Conservation (phyloP, 441 rosid genomes). For the Populus hybrid region DNA sequence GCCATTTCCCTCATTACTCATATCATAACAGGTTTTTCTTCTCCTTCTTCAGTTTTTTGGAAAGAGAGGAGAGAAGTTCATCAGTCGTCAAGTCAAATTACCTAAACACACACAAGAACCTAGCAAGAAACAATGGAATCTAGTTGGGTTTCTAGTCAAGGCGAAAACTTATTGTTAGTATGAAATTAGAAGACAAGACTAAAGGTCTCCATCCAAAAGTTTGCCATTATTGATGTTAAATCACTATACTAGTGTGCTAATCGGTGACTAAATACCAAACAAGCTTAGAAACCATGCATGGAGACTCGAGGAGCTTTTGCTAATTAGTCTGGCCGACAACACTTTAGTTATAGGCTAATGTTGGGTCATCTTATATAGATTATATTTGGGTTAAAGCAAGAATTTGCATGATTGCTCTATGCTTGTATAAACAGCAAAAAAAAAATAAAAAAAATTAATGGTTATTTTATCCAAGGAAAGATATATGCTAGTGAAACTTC, state of each 20-base stretch:
- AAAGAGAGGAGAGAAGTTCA: not conserved
- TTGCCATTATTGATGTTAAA: conserved; percentile 9
- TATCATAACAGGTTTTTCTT: conserved; percentile 13
- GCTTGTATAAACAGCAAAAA: conserved; percentile 4
- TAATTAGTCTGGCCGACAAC: conserved; percentile 28
- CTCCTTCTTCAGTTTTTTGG: not conserved
- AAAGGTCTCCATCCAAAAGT: not conserved
- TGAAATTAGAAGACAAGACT: conserved; percentile 13
- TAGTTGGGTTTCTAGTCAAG: conserved; percentile 14
- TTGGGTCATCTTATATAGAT: conserved; percentile 21
- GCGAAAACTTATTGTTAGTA: not conserved
- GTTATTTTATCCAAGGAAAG: not conserved
- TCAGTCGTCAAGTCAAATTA: not conserved
- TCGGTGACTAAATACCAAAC: not conserved
- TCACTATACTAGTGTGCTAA: not conserved
- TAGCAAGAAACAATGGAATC: conserved; percentile 12
- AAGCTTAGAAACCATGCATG: not conserved
- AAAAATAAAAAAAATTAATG: not conserved
- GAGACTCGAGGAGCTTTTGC: conserved; percentile 4
- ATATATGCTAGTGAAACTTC: conserved; percentile 10
- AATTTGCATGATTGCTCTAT: conserved; percentile 1
- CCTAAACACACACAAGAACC: conserved; percentile 1
- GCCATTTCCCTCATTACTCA: conserved; percentile 14
- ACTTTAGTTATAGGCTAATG: conserved; percentile 11
- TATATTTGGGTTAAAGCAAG: conserved; percentile 16